Evolutionary conservation across 2,329 filamentous ascomycete genomes (phyloP).

Genomic region (Colletotrichum sp.): DNA sequence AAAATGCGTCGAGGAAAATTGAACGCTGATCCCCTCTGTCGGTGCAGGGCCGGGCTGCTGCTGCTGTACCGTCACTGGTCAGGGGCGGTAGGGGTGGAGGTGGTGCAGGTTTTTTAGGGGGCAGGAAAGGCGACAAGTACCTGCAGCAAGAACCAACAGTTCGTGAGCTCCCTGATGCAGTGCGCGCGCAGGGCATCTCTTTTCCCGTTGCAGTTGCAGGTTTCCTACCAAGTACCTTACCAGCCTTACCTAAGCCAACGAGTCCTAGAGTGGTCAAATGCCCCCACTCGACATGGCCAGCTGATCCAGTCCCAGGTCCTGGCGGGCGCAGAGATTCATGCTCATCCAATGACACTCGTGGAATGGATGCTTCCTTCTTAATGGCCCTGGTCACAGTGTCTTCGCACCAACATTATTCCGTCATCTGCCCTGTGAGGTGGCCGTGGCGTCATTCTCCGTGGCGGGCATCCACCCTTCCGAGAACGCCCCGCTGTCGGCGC

Average conservation of each 20-base stretch:
- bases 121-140: constrained; percentile 14
- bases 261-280: neutral
- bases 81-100: constrained; percentile 10
- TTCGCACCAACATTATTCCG: constrained; percentile 19
- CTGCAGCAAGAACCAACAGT: constrained; percentile 23
- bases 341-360: neutral
- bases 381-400: neutral
- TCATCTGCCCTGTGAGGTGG: neutral
- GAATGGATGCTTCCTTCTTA: neutral
- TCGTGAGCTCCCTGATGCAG: constrained; percentile 6
- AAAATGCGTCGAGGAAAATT: constrained; percentile 10
- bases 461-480: neutral
- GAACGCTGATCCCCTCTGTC: constrained; percentile 14
- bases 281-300: constrained; percentile 8
- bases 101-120: constrained; percentile 3
- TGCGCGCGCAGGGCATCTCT: neutral
- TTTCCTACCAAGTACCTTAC: neutral
- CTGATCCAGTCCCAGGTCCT: constrained; percentile 5
- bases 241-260: neutral
- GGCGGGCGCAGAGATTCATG: neutral
- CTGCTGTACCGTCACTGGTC: neutral
- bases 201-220: neutral
- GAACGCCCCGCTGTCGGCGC: neutral
- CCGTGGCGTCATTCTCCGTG: constrained; percentile 1
- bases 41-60: neutral